phyloP scores from a whole-genome alignment of 2,329 filamentous ascomycete species.

The Phialemoniopsis sp. region DNA sequence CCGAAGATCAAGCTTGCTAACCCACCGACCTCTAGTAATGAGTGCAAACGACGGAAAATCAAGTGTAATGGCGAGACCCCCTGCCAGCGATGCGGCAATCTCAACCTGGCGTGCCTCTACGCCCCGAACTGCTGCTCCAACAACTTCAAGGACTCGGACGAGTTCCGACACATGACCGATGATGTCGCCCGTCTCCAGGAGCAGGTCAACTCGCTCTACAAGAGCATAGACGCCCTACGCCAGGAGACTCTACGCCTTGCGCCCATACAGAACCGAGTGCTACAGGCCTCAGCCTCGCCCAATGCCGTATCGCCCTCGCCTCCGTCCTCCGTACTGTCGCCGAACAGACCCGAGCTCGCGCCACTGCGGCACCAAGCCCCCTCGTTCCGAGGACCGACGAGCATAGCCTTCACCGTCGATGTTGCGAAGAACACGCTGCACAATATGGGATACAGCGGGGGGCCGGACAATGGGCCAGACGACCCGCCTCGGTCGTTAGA shows the following conservation, averaged over 20 bases:
- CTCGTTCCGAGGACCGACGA: constrained; percentile 80
- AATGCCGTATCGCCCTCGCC: constrained; percentile 33
- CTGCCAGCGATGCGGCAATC: constrained; percentile 64
- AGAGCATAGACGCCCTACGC: constrained; percentile 66
- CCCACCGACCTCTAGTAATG: constrained; percentile 45
- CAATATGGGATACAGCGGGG: constrained; percentile 78
- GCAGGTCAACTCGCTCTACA: constrained; percentile 75
- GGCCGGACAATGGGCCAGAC: constrained; percentile 39
- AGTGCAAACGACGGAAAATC: constrained; percentile 72
- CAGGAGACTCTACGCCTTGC: constrained; percentile 42
- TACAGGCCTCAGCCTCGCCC: constrained; percentile 25
- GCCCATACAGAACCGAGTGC: constrained; percentile 35
- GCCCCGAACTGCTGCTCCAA: constrained; percentile 64
- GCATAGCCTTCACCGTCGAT: constrained; percentile 78
- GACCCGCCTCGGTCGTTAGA: no score
- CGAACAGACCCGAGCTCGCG: constrained; percentile 37
- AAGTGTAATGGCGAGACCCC: constrained; percentile 70
- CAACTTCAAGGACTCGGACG: constrained; percentile 88
- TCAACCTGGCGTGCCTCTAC: constrained; percentile 63
- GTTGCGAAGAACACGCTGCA: constrained; percentile 83
- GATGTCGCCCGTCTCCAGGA: constrained; percentile 76
- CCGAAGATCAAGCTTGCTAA: constrained; percentile 3
- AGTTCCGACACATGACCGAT: constrained; percentile 76
- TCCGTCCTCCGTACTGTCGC: constrained; percentile 36
- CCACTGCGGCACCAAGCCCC: constrained; percentile 47